These are phyloP conservation scores for Fusarium veterinarium DNA, from an alignment of 2,329 filamentous ascomycete species.

Conservation along the genomic window DNA sequence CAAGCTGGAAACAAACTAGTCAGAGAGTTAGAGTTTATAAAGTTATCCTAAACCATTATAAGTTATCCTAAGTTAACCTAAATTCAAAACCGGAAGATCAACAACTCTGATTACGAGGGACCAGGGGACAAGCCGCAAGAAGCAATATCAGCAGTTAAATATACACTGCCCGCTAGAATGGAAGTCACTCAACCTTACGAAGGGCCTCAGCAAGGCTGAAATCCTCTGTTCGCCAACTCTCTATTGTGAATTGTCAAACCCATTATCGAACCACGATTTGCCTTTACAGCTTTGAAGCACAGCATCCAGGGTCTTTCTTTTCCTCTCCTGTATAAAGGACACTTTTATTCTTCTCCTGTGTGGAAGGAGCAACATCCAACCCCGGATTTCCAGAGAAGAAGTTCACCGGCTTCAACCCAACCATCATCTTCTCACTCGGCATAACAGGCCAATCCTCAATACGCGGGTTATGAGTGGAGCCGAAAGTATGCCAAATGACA, in stretches of 20 bases:
- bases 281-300: background rate
- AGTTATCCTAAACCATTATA: background rate
- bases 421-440: slow-evolving; percentile 68
- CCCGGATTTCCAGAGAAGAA: slow-evolving; percentile 65
- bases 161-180: no score
- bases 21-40: background rate
- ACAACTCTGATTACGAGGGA: no score
- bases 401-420: slow-evolving; percentile 64
- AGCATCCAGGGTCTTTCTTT: background rate
- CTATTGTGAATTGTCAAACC: background rate
- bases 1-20: background rate
- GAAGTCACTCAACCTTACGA: background rate
- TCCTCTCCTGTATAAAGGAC: slow-evolving; percentile 36
- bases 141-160: no score
- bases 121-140: no score
- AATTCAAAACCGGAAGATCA: no score
- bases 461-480: slow-evolving; percentile 73
- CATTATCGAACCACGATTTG: background rate
- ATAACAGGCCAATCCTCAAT: slow-evolving; percentile 77
- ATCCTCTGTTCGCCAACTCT: background rate
- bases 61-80: no score
- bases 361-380: slow-evolving; percentile 60
- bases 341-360: slow-evolving; percentile 50
- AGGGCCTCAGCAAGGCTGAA: background rate
- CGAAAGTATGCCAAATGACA: slow-evolving; percentile 68